phyloP scores from a whole-genome alignment of 2,329 filamentous ascomycete genomes.

The Pestalotiopsis sp. region DNA sequence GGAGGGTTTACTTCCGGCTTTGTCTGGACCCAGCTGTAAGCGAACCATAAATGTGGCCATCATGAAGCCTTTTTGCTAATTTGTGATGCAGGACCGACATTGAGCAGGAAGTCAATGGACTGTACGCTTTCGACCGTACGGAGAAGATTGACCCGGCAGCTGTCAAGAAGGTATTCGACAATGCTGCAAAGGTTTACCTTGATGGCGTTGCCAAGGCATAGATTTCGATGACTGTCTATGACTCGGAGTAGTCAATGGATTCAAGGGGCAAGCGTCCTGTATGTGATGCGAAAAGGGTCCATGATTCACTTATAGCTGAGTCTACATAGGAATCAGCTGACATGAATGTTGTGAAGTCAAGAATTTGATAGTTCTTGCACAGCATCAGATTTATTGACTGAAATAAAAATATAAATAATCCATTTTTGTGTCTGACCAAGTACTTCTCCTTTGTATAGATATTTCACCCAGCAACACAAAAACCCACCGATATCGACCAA shows the following conservation, averaged over 20 bases:
- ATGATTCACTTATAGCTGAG: background rate
- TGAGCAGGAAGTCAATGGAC: conserved; percentile 69
- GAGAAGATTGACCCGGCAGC: conserved; percentile 61
- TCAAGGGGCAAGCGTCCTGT: fast-evolving
- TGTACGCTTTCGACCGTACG: conserved; percentile 64
- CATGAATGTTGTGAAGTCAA: background rate
- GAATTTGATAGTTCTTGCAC: background rate
- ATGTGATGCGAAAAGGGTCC: background rate
- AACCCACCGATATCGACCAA: background rate
- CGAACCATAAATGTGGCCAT: conserved; percentile 13
- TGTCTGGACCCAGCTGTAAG: conserved; percentile 68
- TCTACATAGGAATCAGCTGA: background rate
- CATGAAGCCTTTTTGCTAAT: background rate
- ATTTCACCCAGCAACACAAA: too few relatives aligned
- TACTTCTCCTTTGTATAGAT: too few relatives aligned
- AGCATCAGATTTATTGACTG: background rate
- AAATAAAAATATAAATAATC: background rate
- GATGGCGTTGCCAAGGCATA: conserved; percentile 23
- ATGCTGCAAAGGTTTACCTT: conserved; percentile 51
- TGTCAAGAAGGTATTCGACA: conserved; percentile 61
- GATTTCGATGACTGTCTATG: too few relatives aligned
- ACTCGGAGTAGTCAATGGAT: background rate
- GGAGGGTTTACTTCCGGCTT: conserved; percentile 62
- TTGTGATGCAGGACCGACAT: conserved; percentile 48
- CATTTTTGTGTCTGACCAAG: background rate